Evolutionary conservation across 805 yeast species (phyloP).

Genomic region (Henningerozyma blattae): DNA sequence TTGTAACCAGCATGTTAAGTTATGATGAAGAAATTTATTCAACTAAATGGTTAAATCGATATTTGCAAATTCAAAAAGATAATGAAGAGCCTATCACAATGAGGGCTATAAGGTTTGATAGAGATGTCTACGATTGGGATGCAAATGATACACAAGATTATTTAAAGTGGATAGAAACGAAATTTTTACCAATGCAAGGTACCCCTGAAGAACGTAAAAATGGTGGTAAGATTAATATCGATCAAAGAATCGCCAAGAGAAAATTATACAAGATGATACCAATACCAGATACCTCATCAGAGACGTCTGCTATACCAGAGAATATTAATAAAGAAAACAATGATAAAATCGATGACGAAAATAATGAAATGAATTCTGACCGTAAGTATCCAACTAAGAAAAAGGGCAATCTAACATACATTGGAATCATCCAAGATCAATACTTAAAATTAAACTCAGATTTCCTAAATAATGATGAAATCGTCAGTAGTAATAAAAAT

Average conservation of each 20-base stretch:
- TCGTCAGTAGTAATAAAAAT: too few relatives aligned
- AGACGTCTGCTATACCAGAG: too few relatives aligned
- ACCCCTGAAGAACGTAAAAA: neutral
- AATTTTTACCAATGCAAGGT: conserved; percentile 10
- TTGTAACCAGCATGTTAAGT: conserved; percentile 12
- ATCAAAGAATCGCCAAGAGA: conserved; percentile 20
- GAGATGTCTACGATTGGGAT: conserved; percentile 11
- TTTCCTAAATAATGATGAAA: too few relatives aligned
- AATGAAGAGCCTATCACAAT: neutral
- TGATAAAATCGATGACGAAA: too few relatives aligned
- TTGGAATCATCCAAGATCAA: too few relatives aligned
- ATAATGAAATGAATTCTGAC: too few relatives aligned
- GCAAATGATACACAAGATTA: conserved; percentile 12
- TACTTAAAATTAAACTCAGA: too few relatives aligned
- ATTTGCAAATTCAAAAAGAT: neutral
- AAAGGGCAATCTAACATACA: too few relatives aligned
- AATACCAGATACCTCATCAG: conserved; percentile 1
- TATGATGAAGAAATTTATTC: conserved; percentile 9
- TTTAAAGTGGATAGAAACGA: conserved; percentile 19
- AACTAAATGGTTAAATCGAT: conserved; percentile 3
- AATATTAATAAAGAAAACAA: too few relatives aligned
- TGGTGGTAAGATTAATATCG: conserved; percentile 13
- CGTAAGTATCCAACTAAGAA: too few relatives aligned
- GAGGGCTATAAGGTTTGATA: conserved; percentile 2
- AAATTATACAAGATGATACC: conserved; percentile 20